Conservation (phyloP, 768 basidiomycete genomes). For the Tricholoma sp. region DNA sequence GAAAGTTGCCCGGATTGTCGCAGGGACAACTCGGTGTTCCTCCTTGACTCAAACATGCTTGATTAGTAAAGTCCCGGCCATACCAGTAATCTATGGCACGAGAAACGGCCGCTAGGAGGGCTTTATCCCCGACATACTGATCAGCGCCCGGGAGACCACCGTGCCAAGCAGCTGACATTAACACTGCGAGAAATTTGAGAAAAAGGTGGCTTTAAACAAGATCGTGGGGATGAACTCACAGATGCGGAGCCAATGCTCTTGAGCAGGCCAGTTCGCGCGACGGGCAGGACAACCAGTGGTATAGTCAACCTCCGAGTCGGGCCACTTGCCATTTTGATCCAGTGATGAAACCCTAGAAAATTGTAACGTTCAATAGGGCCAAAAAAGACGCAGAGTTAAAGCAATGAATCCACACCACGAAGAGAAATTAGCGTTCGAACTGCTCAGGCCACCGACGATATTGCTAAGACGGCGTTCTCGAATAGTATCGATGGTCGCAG, state of each 20-base stretch:
- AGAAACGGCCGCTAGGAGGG: slow-evolving; percentile 28
- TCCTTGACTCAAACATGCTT: slow-evolving; percentile 41
- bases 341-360: slow-evolving; percentile 15
- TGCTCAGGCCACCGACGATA: slow-evolving; percentile 10
- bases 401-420: slow-evolving; percentile 7
- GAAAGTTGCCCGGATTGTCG: slow-evolving; percentile 31
- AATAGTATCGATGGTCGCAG: slow-evolving; percentile 8
- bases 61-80: slow-evolving; percentile 40
- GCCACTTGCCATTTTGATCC: slow-evolving; percentile 36
- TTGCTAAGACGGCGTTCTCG: slow-evolving; percentile 13
- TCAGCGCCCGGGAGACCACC: slow-evolving; percentile 38
- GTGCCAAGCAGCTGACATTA: slow-evolving; percentile 46
- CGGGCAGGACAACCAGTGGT: slow-evolving; percentile 46
- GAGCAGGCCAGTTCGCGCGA: slow-evolving; percentile 55
- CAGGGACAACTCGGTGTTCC: slow-evolving; percentile 43
- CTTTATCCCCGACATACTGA: slow-evolving; percentile 30
- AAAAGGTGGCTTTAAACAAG: not conserved
- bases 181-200: slow-evolving; percentile 24
- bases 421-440: slow-evolving; percentile 9
- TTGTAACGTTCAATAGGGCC: not conserved
- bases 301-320: slow-evolving; percentile 41
- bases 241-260: slow-evolving; percentile 44
- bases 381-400: not conserved
- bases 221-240: slow-evolving; percentile 22
- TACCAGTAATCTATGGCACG: slow-evolving; percentile 50